Evolutionary conservation across 2,329 filamentous ascomycete species (phyloP), one percentile per base, ranked within the genome.

Genomic region (Colletotrichum sansevieriae): DNA sequence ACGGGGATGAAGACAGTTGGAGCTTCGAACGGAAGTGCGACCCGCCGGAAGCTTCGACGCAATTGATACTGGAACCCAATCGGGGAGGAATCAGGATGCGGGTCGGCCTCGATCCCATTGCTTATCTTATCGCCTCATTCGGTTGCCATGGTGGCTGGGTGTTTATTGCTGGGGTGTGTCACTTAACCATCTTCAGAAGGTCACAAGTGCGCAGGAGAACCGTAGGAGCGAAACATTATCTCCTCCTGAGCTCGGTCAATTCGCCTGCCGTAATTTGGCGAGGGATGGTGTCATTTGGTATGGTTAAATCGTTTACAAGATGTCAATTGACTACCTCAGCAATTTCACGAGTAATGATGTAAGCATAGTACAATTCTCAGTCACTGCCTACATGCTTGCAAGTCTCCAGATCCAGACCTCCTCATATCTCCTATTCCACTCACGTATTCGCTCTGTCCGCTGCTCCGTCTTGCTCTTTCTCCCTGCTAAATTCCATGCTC

Each of bases 161-260:
- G 41, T 47, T 18, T 49, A 3, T 3, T 15, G 47, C 59, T 47
- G 65, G 11, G 41, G 18, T 18, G 61, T 55, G 33, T 62, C 47
- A 62, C 64, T 67, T 63, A 49, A 63, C 58, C 64, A 57, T 11
- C 56, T 67, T 18, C 6, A 67, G 64, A 46, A 63, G 64, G 64
- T 67, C 59, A 62, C 37, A 43, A 35, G 47, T 20, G 20, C 46
- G 22, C 22, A 22, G 15, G 18, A 51, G 44, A 47, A 37, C 39
- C 35, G 35, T 15, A 37, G 37, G 59, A 62, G 59, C 47, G 10
- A 54, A 35, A 62, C 58, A 62, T n/a, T 57, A 29, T 22, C 52
- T 15, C 33, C 20, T 43, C 10, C 4, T 22, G 35, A 35, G 46
- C 37, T 62, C 22, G 10, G 10, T 18, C 43, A 25, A 39, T 11